Evolutionary conservation across 2,329 filamentous ascomycete genomes (phyloP).

Genomic region (Neoarthrinium moseri): DNA sequence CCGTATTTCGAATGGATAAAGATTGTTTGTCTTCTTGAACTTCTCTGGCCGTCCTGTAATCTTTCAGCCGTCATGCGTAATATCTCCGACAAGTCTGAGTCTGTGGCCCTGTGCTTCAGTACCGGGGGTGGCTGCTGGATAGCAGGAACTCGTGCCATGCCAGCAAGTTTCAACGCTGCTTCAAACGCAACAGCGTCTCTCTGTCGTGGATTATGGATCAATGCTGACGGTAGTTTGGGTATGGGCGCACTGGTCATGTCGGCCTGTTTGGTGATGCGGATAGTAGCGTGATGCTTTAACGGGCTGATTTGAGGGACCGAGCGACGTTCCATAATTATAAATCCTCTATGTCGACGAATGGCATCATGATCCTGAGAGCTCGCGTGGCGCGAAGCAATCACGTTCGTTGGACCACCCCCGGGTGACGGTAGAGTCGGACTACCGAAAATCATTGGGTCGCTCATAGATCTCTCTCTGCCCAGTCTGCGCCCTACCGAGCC

Average conservation of each 20-base stretch:
- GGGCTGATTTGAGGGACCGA: not conserved
- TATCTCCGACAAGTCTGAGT: slow-evolving; percentile 50
- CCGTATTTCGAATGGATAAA: slow-evolving; percentile 11
- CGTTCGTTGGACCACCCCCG: too few relatives aligned
- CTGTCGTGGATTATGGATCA: slow-evolving; percentile 5
- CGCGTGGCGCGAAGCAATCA: too few relatives aligned
- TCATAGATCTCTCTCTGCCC: slow-evolving; percentile 14
- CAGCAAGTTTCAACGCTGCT: slow-evolving; percentile 25
- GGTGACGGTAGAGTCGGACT: slow-evolving; percentile 30
- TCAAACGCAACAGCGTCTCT: slow-evolving; percentile 15
- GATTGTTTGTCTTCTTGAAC: slow-evolving; percentile 26
- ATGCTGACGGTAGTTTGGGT: slow-evolving; percentile 1
- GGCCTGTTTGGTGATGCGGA: too few relatives aligned
- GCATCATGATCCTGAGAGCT: too few relatives aligned
- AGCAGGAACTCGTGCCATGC: slow-evolving; percentile 19
- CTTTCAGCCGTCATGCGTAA: slow-evolving; percentile 52
- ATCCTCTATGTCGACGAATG: too few relatives aligned
- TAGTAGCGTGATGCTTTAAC: not conserved
- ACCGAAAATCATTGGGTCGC: slow-evolving; percentile 11
- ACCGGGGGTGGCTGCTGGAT: slow-evolving; percentile 4
- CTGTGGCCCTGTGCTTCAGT: slow-evolving; percentile 33
- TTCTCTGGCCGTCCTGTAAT: slow-evolving; percentile 38
- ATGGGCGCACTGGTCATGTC: not conserved
- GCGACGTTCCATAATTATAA: too few relatives aligned
- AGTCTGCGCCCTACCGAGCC: slow-evolving; percentile 22